Conservation (phyloP, 371 early-diverging fungal species). For the Catenaria anguillulae region DNA sequence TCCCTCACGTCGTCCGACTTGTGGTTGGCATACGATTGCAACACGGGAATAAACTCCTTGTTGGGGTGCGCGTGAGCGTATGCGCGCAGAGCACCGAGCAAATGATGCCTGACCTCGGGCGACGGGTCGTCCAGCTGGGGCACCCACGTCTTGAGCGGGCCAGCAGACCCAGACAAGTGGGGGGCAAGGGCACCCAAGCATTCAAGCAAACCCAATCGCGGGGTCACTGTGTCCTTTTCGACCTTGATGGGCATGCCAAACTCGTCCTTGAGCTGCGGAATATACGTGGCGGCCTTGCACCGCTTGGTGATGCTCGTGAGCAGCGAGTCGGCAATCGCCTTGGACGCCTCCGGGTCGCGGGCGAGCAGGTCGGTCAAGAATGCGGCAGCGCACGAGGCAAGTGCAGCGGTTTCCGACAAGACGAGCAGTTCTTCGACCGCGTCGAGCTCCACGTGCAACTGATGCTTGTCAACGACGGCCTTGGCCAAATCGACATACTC, state of each 20-base stretch:
- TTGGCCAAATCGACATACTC: not conserved
- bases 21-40: not conserved
- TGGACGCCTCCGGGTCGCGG: not conserved
- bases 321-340: not conserved
- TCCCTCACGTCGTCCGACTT: slow-evolving; percentile 64
- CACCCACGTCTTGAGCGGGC: slow-evolving; percentile 3
- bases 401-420: not conserved
- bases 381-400: not conserved
- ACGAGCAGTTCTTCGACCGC: not conserved
- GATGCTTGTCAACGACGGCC: not conserved
- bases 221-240: slow-evolving; percentile 4
- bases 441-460: not conserved
- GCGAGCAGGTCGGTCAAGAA: not conserved
- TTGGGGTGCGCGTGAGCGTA: not conserved
- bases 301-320: not conserved
- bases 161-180: not conserved
- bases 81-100: not conserved
- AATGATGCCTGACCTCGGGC: not conserved
- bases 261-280: not conserved
- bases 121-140: slow-evolving; percentile 4
- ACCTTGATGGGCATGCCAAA: slow-evolving; percentile 1
- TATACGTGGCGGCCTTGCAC: not conserved
- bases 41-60: not conserved
- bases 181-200: slow-evolving; percentile 3
- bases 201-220: slow-evolving; percentile 1